A percentile compares a stretch with the other conserved stretches of the same genome.
Evolutionary conservation across 352 stramenopile genomes (phyloP).

Genomic region (Globisporangium carolinianum): DNA sequence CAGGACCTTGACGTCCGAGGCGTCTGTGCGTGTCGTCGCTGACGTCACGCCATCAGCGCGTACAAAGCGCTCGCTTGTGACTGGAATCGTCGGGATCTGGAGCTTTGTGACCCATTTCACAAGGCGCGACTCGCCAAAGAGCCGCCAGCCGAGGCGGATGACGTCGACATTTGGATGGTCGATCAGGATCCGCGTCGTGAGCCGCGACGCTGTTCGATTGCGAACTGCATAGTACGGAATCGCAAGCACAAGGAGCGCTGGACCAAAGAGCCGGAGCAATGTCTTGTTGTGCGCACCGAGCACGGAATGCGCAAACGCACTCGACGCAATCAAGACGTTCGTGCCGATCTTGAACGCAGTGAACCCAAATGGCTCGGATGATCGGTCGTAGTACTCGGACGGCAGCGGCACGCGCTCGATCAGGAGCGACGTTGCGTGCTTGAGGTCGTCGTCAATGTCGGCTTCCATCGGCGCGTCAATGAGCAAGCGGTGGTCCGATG

Average conservation of each 20-base stretch:
- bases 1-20: constrained; percentile 61
- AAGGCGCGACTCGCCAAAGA: constrained; percentile 79
- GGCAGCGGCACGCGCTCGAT: constrained; percentile 76
- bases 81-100: constrained; percentile 55
- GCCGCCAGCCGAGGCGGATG: constrained; percentile 76
- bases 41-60: constrained; percentile 30
- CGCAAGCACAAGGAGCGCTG: constrained; percentile 48
- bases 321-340: constrained; percentile 70
- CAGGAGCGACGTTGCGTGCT: constrained; percentile 75
- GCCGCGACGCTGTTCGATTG: constrained; percentile 57
- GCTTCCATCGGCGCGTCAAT: constrained; percentile 82
- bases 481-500: constrained; percentile 65
- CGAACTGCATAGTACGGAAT: constrained; percentile 83
- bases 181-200: constrained; percentile 74
- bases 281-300: constrained; percentile 55
- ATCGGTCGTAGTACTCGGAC: constrained; percentile 80
- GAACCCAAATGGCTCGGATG: constrained; percentile 70
- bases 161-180: constrained; percentile 79
- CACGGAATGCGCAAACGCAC: constrained; percentile 69
- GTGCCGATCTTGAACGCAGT: constrained; percentile 81
- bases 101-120: constrained; percentile 58
- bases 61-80: constrained; percentile 64
- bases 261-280: constrained; percentile 51
- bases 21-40: constrained; percentile 24
- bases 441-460: constrained; percentile 85